A percentile compares a stretch with the other conserved stretches of the same genome.
Conservation (phyloP, 1,139 yeast species). For the Zygosaccharomyces pseudobailii region DNA sequence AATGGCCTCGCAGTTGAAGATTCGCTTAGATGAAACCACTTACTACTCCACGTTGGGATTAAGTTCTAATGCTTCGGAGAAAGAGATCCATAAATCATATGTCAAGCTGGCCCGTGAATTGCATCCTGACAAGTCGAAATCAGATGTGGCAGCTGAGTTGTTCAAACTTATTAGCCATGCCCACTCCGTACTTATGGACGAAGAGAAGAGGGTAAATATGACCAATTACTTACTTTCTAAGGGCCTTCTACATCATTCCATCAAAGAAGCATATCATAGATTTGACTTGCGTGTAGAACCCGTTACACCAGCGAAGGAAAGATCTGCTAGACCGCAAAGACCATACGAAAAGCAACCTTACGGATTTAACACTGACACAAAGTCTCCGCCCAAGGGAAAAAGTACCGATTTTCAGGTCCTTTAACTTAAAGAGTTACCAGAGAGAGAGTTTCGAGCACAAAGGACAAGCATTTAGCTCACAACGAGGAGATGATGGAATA, state of each 20-base stretch:
- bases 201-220: slow-evolving; percentile 22
- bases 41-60: slow-evolving; percentile 30
- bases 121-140: slow-evolving; percentile 34
- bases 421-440: slow-evolving; percentile 21
- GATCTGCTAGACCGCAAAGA: slow-evolving; percentile 9
- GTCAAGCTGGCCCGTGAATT: slow-evolving; percentile 30
- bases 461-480: background rate
- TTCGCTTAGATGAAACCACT: slow-evolving; percentile 28
- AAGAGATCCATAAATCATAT: slow-evolving; percentile 31
- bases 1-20: slow-evolving; percentile 9
- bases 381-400: slow-evolving; percentile 6
- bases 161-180: slow-evolving; percentile 33
- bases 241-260: slow-evolving; percentile 20
- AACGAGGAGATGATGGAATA: background rate
- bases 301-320: slow-evolving; percentile 14
- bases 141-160: slow-evolving; percentile 26
- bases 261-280: slow-evolving; percentile 6
- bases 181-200: slow-evolving; percentile 29
- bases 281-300: background rate
- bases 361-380: slow-evolving; percentile 29
- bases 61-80: slow-evolving; percentile 22
- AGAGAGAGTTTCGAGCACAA: slow-evolving; percentile 8
- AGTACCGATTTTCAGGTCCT: slow-evolving; percentile 21
- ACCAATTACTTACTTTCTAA: slow-evolving; percentile 16
- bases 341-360: slow-evolving; percentile 35